Base-by-base conservation (phyloP, 805 yeast species). In the Grigorovia yakushimaensis region DNA sequence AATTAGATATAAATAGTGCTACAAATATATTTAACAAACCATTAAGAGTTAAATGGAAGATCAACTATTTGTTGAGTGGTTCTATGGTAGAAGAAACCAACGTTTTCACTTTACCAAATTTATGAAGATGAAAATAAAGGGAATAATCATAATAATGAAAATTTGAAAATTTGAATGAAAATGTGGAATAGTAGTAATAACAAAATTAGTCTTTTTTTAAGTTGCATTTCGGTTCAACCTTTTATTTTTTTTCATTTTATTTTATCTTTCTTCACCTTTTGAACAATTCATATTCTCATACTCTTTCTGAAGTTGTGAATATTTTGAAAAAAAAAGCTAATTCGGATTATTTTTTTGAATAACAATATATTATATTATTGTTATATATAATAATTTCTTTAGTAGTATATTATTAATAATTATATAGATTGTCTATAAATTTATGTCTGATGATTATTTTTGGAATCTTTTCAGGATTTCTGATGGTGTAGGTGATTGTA, bases 41-140 rank as follows among this genome's bases (percentile, higher is more conserved):
- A n/a, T 63, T 83, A 54, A 85, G 84, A 64, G 71, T 87, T 49
- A 83, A 86, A 63, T 87, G 89, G 91, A 84, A 82, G 62, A 73
- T 76, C 21, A 76, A 76, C 48, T 86, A 77, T 60, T 55, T 58
- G 10, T 60, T 73, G 9, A 76, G 74, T 46, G 77, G 79, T n/a
- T 60, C 62, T 20, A 61, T 64, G 8, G 65, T 64, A 19, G 81
- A 76, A 54, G 84, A 79, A 53, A 73, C 79, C 9, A 87, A 88
- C 7, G 78, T 81, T 21, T 67, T 68, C 46, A 58, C 65, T 36
- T 59, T 70, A 45, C 72, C 72, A 40, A 53, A 48, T 23, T 47
- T 61, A 44, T 63, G 5, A 5, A 27, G 15, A 27, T 15, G 27
- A 9, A 24, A 6, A 24, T 24, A 24, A 24, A 24, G 9, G 27